Conservation (phyloP, 345 rosid genomes). For the Hypericum androsaemum region DNA sequence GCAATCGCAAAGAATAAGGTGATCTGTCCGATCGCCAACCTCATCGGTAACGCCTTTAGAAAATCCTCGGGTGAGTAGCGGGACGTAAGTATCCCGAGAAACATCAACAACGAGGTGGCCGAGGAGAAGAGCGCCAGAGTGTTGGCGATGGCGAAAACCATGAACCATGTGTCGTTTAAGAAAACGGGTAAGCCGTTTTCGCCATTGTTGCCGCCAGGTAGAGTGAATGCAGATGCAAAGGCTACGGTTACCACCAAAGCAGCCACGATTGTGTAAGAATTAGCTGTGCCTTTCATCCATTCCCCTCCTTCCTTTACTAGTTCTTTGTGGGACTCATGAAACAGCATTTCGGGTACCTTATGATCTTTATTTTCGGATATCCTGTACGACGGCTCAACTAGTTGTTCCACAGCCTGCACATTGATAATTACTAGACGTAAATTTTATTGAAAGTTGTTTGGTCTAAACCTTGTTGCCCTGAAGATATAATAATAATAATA, state of each 20-base stretch:
- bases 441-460: no score
- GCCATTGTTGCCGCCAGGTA: constrained; percentile 7
- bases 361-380: neutral
- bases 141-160: constrained; percentile 5
- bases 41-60: constrained; percentile 9
- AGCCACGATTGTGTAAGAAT: constrained; percentile 9
- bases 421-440: no score
- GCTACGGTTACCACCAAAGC: constrained; percentile 12
- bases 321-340: neutral
- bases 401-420: constrained; percentile 12
- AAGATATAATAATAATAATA: no score
- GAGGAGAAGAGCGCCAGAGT: constrained; percentile 11
- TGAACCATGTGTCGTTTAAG: neutral
- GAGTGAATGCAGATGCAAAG: constrained; percentile 15
- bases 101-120: constrained; percentile 9
- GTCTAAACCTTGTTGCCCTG: no score
- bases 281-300: constrained; percentile 19
- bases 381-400: constrained; percentile 7
- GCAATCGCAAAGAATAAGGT: constrained; percentile 4
- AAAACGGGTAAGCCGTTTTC: constrained; percentile 5
- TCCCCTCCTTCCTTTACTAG: constrained; percentile 11
- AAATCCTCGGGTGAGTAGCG: constrained; percentile 16
- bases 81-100: constrained; percentile 14
- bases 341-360: constrained; percentile 8
- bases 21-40: constrained; percentile 9